Conservation (phyloP, 2,329 filamentous ascomycete species). For the Paramyrothecium sp. region DNA sequence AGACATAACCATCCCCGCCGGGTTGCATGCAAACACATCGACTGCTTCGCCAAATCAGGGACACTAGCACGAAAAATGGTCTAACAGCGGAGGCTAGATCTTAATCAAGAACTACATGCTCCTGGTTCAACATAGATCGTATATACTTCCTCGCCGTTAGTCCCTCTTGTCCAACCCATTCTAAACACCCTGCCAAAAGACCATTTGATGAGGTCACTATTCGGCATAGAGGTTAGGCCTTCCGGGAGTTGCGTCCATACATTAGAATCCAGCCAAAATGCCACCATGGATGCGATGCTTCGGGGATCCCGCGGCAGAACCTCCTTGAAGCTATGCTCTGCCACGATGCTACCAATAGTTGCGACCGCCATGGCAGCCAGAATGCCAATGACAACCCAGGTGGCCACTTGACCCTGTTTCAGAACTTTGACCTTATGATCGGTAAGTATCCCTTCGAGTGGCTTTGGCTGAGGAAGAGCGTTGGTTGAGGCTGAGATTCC, state of each 20-base stretch:
- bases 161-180: not conserved
- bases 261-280: not conserved
- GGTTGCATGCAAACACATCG: too few relatives aligned
- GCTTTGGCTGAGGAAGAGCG: not conserved
- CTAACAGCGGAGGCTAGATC: too few relatives aligned
- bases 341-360: not conserved
- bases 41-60: too few relatives aligned
- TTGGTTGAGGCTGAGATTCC: not conserved
- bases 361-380: not conserved
- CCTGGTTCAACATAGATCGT: not conserved
- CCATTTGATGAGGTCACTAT: not conserved
- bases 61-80: too few relatives aligned
- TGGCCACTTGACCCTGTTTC: not conserved
- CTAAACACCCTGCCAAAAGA: not conserved
- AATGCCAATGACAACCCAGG: not conserved
- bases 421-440: not conserved
- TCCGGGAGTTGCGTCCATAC: not conserved
- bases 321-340: not conserved
- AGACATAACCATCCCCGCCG: too few relatives aligned
- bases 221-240: not conserved
- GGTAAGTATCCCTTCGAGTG: not conserved
- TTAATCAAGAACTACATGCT: too few relatives aligned
- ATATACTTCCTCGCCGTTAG: not conserved
- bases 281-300: not conserved
- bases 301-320: not conserved